Conservation (phyloP, 257 asterid species). For the Petunia secreta region DNA sequence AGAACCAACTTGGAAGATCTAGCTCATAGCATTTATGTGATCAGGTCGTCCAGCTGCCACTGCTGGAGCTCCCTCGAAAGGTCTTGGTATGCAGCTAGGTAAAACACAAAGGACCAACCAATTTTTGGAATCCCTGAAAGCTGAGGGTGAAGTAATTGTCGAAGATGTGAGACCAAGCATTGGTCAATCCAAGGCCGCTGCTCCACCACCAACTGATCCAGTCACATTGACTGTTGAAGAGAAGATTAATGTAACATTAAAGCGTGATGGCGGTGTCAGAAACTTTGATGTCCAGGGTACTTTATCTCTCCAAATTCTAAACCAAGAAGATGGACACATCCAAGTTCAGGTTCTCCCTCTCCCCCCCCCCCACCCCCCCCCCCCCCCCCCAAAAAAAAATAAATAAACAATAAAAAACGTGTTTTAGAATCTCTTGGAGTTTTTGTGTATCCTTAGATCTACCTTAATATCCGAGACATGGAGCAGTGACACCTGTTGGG, state of each 20-base stretch:
- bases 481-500: not conserved
- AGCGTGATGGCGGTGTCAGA: constrained; percentile 80
- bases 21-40: constrained; percentile 29
- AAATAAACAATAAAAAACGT: not conserved
- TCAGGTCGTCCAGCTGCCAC: constrained; percentile 72
- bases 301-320: constrained; percentile 75
- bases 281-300: constrained; percentile 86
- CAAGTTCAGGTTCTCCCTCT: constrained; percentile 75
- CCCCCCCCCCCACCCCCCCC: not conserved
- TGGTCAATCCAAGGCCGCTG: constrained; percentile 69
- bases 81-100: constrained; percentile 84
- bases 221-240: constrained; percentile 82
- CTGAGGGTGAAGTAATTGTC: constrained; percentile 81
- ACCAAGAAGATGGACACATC: constrained; percentile 78
- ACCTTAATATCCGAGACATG: not conserved
- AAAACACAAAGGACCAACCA: constrained; percentile 78
- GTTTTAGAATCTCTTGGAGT: not conserved
- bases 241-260: constrained; percentile 65
- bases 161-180: constrained; percentile 75
- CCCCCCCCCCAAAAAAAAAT: too few species aligned
- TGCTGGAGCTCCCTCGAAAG: constrained; percentile 82
- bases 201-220: constrained; percentile 77
- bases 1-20: not conserved
- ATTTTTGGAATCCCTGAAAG: constrained; percentile 82
- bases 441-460: not conserved